Evolutionary conservation across 2,329 filamentous ascomycete genomes (phyloP).

Genomic region (Chaetomium strumarium): DNA sequence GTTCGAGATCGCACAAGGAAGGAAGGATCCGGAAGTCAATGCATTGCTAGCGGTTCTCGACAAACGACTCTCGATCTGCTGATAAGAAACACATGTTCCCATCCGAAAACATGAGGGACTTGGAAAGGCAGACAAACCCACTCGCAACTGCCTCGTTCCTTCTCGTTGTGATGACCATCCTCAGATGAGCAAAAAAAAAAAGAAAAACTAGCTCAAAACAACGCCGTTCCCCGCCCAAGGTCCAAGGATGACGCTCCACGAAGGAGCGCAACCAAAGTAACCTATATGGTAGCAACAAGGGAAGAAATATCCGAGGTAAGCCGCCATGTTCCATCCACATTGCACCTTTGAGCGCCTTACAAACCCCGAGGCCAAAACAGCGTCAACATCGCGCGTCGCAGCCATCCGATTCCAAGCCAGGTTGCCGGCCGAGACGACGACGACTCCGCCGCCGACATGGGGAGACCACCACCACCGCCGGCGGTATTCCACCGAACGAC

Average conservation of each 20-base stretch:
- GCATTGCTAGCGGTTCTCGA: too few relatives aligned
- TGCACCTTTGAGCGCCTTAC: neutral
- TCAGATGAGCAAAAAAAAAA: too few relatives aligned
- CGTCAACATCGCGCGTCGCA: conserved; percentile 6
- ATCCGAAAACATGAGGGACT: too few relatives aligned
- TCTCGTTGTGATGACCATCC: too few relatives aligned
- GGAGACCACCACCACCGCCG: neutral
- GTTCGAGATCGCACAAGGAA: neutral
- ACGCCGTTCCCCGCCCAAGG: neutral
- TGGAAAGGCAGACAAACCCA: too few relatives aligned
- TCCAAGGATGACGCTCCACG: too few relatives aligned
- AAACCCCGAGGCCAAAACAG: conserved; percentile 5
- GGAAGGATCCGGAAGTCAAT: neutral
- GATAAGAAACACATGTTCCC: too few relatives aligned
- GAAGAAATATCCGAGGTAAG: neutral
- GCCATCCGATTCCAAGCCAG: conserved; percentile 1
- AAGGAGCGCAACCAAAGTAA: too few relatives aligned
- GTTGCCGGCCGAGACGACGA: neutral
- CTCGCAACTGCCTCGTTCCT: too few relatives aligned
- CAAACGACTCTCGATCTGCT: too few relatives aligned
- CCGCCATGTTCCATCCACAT: neutral
- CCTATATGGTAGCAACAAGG: too few relatives aligned
- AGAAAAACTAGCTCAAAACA: conserved; percentile 8
- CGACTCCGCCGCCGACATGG: neutral
- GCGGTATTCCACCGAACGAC: conserved; percentile 9